phyloP scores from a whole-genome alignment of 2,329 filamentous ascomycete species.

The Neofusicoccum laricinum region DNA sequence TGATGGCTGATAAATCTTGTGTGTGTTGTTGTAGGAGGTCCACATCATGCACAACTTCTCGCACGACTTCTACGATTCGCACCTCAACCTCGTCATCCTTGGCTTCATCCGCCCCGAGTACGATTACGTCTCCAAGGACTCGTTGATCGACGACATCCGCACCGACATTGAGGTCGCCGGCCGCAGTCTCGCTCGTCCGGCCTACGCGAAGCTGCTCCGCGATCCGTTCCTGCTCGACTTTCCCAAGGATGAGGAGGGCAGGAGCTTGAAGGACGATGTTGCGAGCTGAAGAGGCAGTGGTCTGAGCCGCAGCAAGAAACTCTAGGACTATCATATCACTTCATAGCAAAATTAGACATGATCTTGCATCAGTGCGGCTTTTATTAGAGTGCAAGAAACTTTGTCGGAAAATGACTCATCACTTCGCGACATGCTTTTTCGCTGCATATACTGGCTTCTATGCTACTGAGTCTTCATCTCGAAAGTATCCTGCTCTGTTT shows the following conservation, averaged over 20 bases:
- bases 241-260: slow-evolving; percentile 6
- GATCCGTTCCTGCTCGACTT: slow-evolving; percentile 35
- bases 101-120: slow-evolving; percentile 88
- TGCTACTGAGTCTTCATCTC: no score
- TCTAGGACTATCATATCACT: no score
- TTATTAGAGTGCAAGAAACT: no score
- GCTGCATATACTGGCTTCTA: no score
- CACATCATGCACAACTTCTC: slow-evolving; percentile 78
- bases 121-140: slow-evolving; percentile 82
- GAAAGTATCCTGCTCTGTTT: no score
- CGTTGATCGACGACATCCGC: slow-evolving; percentile 81
- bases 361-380: no score
- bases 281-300: neutral
- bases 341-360: no score
- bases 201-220: slow-evolving; percentile 55
- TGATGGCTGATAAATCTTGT: no score
- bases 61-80: slow-evolving; percentile 79
- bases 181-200: slow-evolving; percentile 65
- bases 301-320: no score
- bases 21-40: slow-evolving; percentile 56
- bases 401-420: no score
- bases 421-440: no score
- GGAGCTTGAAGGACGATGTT: neutral
- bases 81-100: slow-evolving; percentile 75
- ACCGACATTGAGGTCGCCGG: slow-evolving; percentile 82